A percentile compares a stretch with the other conserved stretches of the same genome.
Conservation (phyloP, 495 filamentous ascomycete genomes). For the Ascodesmis nigricans region DNA sequence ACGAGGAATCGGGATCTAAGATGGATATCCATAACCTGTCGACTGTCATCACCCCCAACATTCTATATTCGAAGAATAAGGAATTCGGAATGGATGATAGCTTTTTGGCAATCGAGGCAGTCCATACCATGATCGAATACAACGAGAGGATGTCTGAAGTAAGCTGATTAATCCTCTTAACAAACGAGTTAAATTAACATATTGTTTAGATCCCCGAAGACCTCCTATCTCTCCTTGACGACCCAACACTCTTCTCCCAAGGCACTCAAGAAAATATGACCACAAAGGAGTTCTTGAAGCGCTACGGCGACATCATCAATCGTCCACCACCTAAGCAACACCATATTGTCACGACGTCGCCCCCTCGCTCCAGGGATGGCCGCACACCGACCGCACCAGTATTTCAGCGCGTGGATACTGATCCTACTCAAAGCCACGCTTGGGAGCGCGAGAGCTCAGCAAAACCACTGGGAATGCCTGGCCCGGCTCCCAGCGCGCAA, state of each 20-base stretch:
- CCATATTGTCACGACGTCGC: conserved; percentile 28
- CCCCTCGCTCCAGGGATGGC: conserved; percentile 29
- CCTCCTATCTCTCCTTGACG: conserved; percentile 60
- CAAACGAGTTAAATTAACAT: too few relatives aligned
- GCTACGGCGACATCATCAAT: conserved; percentile 55
- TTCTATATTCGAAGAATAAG: conserved; percentile 56
- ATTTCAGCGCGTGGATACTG: conserved; percentile 50
- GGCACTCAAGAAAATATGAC: conserved; percentile 75
- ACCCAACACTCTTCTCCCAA: conserved; percentile 57
- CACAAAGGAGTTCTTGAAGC: conserved; percentile 86
- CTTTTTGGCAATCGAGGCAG: conserved; percentile 78
- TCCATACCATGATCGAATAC: conserved; percentile 69
- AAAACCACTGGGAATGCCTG: conserved; percentile 47
- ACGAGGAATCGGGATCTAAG: conserved; percentile 78
- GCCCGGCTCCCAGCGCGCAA: neutral
- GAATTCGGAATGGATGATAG: conserved; percentile 51
- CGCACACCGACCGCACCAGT: conserved; percentile 24
- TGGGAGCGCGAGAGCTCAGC: conserved; percentile 69
- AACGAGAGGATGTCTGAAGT: conserved; percentile 96
- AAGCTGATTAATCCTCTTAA: too few relatives aligned
- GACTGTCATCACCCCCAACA: conserved; percentile 94
- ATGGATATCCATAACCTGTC: conserved; percentile 98
- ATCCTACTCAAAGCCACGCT: conserved; percentile 43
- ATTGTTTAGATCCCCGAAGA: conserved; percentile 65
- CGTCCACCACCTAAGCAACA: conserved; percentile 36